These are phyloP conservation scores for Heliamphora exappendiculata DNA, from an alignment of 148 eudicot genomes.

Conservation along the genomic window DNA sequence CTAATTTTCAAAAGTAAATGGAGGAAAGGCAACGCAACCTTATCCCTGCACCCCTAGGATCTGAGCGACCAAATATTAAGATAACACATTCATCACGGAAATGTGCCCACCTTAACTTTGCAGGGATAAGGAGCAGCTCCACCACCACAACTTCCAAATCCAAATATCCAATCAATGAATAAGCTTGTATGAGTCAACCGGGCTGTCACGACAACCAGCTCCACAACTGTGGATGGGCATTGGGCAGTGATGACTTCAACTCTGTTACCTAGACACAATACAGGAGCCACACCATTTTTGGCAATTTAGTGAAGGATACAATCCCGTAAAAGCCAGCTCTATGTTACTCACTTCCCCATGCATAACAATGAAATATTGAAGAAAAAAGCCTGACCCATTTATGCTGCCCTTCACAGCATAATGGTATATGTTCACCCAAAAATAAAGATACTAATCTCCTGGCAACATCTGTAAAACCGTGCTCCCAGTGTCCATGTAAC, in stretches of 20 bases:
- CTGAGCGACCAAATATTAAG: constrained; percentile 48
- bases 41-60: constrained; percentile 80
- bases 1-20: neutral
- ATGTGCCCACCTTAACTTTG: constrained; percentile 97
- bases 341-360: constrained; percentile 2
- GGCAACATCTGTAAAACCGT: neutral
- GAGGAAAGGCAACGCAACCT: constrained; percentile 45
- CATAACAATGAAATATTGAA: constrained; percentile 1
- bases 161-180: constrained; percentile 37
- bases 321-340: constrained; percentile 20
- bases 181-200: constrained; percentile 65
- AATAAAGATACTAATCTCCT: neutral
- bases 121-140: constrained; percentile 99
- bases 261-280: constrained; percentile 37
- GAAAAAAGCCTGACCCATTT: neutral
- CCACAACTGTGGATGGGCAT: constrained; percentile 79
- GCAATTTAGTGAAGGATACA: constrained; percentile 21
- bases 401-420: constrained; percentile 4
- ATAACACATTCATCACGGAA: constrained; percentile 62
- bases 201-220: constrained; percentile 80
- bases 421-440: constrained; percentile 1
- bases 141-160: constrained; percentile 45
- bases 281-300: constrained; percentile 40
- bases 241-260: constrained; percentile 61
- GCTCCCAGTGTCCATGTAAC: constrained; percentile 20